phyloP scores from a whole-genome alignment of 305 asterid genomes.

The Fraxinus sp. region DNA sequence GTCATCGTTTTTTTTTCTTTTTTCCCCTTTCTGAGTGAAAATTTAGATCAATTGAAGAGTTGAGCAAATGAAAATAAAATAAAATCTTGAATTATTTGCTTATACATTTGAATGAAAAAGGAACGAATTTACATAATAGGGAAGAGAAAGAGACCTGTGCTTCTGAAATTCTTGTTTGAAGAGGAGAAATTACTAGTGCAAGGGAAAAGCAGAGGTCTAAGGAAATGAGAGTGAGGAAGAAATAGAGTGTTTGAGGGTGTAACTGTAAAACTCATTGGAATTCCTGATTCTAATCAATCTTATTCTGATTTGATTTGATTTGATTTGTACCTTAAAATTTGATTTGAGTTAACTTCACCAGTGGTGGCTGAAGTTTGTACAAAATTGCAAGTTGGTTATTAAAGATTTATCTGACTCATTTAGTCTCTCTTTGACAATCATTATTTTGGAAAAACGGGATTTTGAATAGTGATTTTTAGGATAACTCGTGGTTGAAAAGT shows the following conservation, averaged over 20 bases:
- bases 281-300: background rate
- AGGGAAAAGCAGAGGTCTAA: background rate
- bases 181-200: background rate
- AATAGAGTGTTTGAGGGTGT: conserved; percentile 13
- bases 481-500: no score
- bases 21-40: background rate
- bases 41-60: background rate
- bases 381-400: background rate
- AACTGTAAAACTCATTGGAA: conserved; percentile 32
- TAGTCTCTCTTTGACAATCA: background rate
- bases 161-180: conserved; percentile 10
- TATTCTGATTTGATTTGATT: background rate
- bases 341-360: background rate
- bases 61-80: background rate
- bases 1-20: background rate
- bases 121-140: background rate
- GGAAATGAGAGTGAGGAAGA: conserved; percentile 15
- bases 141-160: conserved; percentile 30
- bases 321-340: background rate
- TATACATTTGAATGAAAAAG: background rate
- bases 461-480: no score
- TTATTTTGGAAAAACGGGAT: no score
- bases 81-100: background rate
- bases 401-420: background rate
- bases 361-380: background rate